Evolutionary conservation across 2,329 filamentous ascomycete genomes (phyloP), one percentile per base, ranked within the genome.

Genomic region (Mycosphaerella sp.): DNA sequence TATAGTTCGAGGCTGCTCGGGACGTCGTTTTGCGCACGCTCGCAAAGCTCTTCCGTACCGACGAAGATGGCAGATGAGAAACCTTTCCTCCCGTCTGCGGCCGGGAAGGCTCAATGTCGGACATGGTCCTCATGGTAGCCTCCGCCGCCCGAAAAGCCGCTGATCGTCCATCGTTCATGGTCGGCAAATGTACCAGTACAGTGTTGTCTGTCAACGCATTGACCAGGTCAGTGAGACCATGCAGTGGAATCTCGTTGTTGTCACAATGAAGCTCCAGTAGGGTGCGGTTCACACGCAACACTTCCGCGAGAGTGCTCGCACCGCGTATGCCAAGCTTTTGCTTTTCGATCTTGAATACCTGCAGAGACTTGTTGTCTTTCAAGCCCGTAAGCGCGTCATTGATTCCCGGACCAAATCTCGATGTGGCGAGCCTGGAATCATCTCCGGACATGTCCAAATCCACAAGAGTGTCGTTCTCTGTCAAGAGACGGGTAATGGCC

Each of bases 361-460:
- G 80, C 51, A 88, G 66, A 1, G 81, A 78, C 32, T 71, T 79
- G 65, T 88, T 88, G 53, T 77, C 74, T 64, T 83, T 82, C 57
- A 88, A 69, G 4, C 84, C 84, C 14, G 76, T 77, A 54, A 88
- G 70, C 14, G 85, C 83, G 50, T 81, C 74, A 61, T 86, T 86
- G 55, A 88, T 76, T 2, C 84, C 84, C 52, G 83, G 81, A 12
- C 85, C 85, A 58, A 87, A 81, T 46, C 83, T 79, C 2, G 83
- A 83, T 3, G 82, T 82, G 63, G 87, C 85, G n/a, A 88, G 69
- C 61, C 85, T 80, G 5, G 85, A 84, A 59, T 84, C 82, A 62
- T 87, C 85, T 7, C 85, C 85, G 26, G 84, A 86, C 43, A 88
- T 83, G 65, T 87, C 82, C 10, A 88, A 71, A 65, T 83, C 82